phyloP scores from a whole-genome alignment of 345 rosid species.

The Arabis alpina region DNA sequence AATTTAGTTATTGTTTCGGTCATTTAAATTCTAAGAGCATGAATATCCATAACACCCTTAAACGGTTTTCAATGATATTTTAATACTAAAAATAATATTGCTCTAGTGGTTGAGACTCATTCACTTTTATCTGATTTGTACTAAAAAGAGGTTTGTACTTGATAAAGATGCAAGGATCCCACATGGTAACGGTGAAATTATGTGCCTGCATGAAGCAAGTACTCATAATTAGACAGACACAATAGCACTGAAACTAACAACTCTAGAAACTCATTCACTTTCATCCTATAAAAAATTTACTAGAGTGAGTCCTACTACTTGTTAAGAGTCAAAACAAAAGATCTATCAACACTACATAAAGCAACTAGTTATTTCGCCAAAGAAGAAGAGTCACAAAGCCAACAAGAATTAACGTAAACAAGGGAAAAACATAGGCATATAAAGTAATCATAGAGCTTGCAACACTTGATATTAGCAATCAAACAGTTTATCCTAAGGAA shows the following conservation, averaged over 20 bases:
- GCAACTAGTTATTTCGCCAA: conserved; percentile 7
- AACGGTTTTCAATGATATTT: too few relatives aligned
- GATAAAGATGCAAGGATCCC: conserved; percentile 65
- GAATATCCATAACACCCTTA: too few relatives aligned
- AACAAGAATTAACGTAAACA: background rate
- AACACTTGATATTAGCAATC: conserved; percentile 26
- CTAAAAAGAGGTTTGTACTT: conserved; percentile 54
- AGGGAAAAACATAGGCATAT: background rate
- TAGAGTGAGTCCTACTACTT: background rate
- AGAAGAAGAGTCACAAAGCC: background rate
- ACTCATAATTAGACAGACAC: conserved; percentile 44
- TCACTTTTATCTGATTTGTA: too few relatives aligned
- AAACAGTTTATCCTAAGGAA: background rate
- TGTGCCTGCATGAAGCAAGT: conserved; percentile 99
- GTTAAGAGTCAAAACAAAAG: conserved; percentile 10
- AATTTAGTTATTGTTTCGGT: too few relatives aligned
- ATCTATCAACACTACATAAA: background rate
- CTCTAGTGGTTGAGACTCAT: too few relatives aligned
- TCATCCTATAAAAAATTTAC: background rate
- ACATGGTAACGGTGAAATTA: conserved; percentile 62
- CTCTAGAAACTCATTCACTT: conserved; percentile 22
- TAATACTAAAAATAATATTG: too few relatives aligned
- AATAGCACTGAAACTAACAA: conserved; percentile 32
- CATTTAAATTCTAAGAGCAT: too few relatives aligned
- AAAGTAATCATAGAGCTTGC: background rate